Evolutionary conservation across 805 yeast species (phyloP), one percentile per base, ranked within the genome.

Genomic region (Yamadazyma takamatsuzukensis): DNA sequence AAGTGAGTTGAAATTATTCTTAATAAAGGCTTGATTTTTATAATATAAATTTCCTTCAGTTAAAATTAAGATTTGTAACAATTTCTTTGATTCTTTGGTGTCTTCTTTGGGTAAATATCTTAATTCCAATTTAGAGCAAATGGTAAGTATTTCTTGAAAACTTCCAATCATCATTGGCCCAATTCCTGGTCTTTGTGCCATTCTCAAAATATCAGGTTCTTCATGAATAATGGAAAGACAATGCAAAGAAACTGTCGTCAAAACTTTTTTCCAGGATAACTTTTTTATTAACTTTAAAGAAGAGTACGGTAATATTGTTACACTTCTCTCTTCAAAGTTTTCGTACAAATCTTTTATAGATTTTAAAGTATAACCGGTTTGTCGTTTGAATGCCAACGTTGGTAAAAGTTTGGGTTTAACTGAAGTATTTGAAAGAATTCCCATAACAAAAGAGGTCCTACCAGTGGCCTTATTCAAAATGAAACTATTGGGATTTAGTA

Each of bases 191-290:
- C 16, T 25, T 16, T 37, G 25, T 18, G 40, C 27, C 25, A 50
- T 34, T n/a, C 19, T 23, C 25, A 38, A 23, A 2, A 46, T 30
- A 31, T 48, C 40, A 5, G 41, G 34, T 27, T 47, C 45, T 26
- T 47, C 53, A 34, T 44, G 44, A 9, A 48, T 36, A 8, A 50
- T 38, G 7, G 53, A 39, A 7, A 47, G 33, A 5, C 41, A 10
- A 9, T 45, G 49, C 15, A 50, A 38, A 33, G 48, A 36, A 7
- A 47, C 30, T 4, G 22, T 14, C 5, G 24, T 8, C 10, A 48
- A 32, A 15, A 45, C 23, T 18, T 33, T 37, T 27, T 33, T 48
- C 46, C 45, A 44, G 23, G 32, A 19, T 9, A 34, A 13, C 13
- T 34, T 24, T 7, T 21, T 29, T 14, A 40, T 15, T 13, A 11